Percentiles rank a stretch among this genome's conserved stretches.
Evolutionary conservation across 2,329 filamentous ascomycete genomes (phyloP).

Genomic region (Bipolaris gigantea): DNA sequence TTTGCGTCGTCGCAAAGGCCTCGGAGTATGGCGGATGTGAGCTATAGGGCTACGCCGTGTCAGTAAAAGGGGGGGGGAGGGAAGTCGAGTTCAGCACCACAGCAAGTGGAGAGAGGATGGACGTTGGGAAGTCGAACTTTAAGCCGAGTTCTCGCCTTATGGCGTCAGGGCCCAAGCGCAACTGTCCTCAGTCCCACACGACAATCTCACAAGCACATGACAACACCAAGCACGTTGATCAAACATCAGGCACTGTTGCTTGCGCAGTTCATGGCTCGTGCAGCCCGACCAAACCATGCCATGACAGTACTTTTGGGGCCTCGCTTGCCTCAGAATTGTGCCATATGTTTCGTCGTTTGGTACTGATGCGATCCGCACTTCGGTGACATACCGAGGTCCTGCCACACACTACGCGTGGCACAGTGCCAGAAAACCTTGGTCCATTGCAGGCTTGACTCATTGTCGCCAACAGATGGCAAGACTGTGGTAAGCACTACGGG

Average conservation of each 20-base stretch:
- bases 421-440: not conserved
- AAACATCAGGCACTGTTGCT: not conserved
- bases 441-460: not conserved
- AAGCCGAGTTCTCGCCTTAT: conserved; percentile 1
- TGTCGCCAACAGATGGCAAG: not conserved
- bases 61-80: not conserved
- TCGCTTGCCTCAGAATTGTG: not conserved
- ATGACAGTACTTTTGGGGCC: not conserved
- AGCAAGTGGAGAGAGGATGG: conserved; percentile 1
- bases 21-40: not conserved
- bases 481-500: not conserved
- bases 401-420: not conserved
- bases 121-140: not conserved
- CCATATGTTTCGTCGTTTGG: not conserved
- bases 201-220: not conserved
- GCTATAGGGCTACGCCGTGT: not conserved
- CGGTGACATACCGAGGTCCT: conserved; percentile 1
- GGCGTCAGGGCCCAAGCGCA: conserved; percentile 6
- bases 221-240: not conserved
- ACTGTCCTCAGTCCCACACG: not conserved
- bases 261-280: not conserved
- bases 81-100: not conserved
- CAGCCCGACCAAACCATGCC: not conserved
- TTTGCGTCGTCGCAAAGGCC: not conserved
- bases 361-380: not conserved